Conservation (phyloP, 495 filamentous ascomycete genomes). For the Podospora pseudocomata region DNA sequence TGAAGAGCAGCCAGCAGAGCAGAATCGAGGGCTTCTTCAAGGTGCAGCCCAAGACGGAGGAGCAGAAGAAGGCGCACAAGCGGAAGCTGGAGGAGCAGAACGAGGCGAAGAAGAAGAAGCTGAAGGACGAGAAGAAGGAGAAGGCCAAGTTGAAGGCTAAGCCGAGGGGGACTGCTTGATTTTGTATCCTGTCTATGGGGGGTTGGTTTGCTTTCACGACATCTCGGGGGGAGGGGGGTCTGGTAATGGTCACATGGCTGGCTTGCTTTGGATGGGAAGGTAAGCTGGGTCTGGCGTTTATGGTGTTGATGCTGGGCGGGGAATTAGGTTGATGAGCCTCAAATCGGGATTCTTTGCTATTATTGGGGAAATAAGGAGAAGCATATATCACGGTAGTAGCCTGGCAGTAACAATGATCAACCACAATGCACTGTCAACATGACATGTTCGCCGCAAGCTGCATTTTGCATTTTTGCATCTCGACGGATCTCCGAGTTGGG, state of each 20-base stretch:
- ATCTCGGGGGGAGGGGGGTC: background rate
- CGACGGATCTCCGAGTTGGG: background rate
- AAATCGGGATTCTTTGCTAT: background rate
- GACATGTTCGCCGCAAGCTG: background rate
- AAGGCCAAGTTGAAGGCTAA: constrained; percentile 83
- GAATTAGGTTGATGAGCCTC: background rate
- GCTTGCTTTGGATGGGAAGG: background rate
- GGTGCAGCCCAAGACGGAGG: constrained; percentile 79
- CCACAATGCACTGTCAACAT: too few species aligned
- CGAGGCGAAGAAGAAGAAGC: constrained; percentile 86
- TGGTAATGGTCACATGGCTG: background rate
- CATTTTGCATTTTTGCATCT: background rate
- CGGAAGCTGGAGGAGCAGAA: constrained; percentile 88
- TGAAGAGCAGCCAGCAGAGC: constrained; percentile 84
- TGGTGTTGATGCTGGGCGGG: constrained; percentile 2
- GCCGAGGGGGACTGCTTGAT: constrained; percentile 50
- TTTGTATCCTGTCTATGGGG: background rate
- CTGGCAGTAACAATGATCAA: background rate
- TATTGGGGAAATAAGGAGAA: background rate
- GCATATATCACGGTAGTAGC: background rate
- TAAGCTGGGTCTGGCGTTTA: constrained; percentile 10
- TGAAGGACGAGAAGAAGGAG: constrained; percentile 91
- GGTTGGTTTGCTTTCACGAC: background rate
- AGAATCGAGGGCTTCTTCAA: constrained; percentile 98
- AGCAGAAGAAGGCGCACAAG: constrained; percentile 78